phyloP scores from a whole-genome alignment of 192 early-diverging fungal species.

The Umbelopsis ramanniana region DNA sequence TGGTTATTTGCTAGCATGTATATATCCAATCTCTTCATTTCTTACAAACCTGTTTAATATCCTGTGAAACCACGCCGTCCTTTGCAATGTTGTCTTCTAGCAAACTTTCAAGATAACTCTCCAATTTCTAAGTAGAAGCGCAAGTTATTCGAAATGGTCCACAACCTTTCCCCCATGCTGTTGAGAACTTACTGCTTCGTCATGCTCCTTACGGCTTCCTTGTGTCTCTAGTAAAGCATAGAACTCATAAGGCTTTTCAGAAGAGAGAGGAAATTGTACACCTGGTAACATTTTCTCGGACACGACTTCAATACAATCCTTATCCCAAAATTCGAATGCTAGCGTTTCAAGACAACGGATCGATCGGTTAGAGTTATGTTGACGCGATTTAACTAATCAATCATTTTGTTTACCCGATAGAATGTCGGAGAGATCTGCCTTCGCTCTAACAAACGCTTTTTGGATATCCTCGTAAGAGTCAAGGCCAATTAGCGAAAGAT shows the following conservation, averaged over 20 bases:
- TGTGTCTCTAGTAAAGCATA: constrained; percentile 92
- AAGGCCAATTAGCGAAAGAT: constrained; percentile 80
- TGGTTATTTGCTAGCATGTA: background rate
- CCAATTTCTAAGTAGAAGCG: constrained; percentile 63
- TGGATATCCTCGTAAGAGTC: constrained; percentile 78
- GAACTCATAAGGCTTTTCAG: constrained; percentile 65
- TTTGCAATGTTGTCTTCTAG: constrained; percentile 69
- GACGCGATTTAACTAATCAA: background rate
- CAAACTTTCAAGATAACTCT: constrained; percentile 69
- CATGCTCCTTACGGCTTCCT: constrained; percentile 90
- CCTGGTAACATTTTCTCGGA: constrained; percentile 63
- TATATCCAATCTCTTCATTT: too few species aligned
- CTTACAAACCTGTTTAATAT: constrained; percentile 44
- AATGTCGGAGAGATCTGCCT: constrained; percentile 83
- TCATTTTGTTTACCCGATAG: constrained; percentile 58
- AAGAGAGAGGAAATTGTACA: constrained; percentile 64
- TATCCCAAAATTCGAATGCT: constrained; percentile 98
- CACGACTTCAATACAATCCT: constrained; percentile 69
- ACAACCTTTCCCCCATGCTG: background rate
- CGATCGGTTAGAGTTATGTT: background rate
- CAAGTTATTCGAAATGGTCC: background rate
- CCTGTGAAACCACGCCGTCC: constrained; percentile 91
- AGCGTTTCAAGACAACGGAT: background rate
- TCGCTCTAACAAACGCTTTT: constrained; percentile 76
- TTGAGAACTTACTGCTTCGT: constrained; percentile 61